Conservation (phyloP, 2,329 filamentous ascomycete species). For the Chaetomiaceae sp. region DNA sequence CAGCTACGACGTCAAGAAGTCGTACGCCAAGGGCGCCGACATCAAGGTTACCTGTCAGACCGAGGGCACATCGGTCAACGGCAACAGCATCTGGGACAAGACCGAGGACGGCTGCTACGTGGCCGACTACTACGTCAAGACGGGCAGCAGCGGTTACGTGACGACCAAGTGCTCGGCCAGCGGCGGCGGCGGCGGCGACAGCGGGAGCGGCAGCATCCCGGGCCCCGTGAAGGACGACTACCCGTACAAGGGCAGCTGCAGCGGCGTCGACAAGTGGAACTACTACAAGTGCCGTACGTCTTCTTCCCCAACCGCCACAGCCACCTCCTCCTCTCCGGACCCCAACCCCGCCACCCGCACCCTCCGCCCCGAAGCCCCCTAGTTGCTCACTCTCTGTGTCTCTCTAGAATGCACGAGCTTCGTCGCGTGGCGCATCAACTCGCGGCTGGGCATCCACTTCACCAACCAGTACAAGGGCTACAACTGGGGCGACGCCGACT, state of each 20-base stretch:
- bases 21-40: slow-evolving; percentile 11
- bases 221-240: slow-evolving; percentile 18
- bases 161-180: slow-evolving; percentile 7
- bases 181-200: slow-evolving; percentile 2
- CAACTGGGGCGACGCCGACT: slow-evolving; percentile 15
- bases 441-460: slow-evolving; percentile 16
- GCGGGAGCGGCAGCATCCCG: slow-evolving; percentile 5
- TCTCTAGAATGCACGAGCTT: slow-evolving; percentile 14
- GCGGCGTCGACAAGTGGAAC: slow-evolving; percentile 12
- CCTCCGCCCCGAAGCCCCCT: not conserved
- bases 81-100: slow-evolving; percentile 22
- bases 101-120: slow-evolving; percentile 20
- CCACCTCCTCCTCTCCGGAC: no score
- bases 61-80: slow-evolving; percentile 11
- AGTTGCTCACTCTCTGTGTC: no score
- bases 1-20: slow-evolving; percentile 9
- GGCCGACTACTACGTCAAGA: slow-evolving; percentile 18
- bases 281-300: slow-evolving; percentile 16
- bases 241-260: slow-evolving; percentile 15
- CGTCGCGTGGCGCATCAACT: slow-evolving; percentile 18
- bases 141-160: slow-evolving; percentile 13
- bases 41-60: slow-evolving; percentile 18
- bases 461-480: slow-evolving; percentile 18
- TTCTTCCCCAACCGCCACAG: not conserved
- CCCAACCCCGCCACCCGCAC: not conserved